Evolutionary conservation across 169 alveolate species (phyloP).

Genomic region (Plasmodium vinckei): DNA sequence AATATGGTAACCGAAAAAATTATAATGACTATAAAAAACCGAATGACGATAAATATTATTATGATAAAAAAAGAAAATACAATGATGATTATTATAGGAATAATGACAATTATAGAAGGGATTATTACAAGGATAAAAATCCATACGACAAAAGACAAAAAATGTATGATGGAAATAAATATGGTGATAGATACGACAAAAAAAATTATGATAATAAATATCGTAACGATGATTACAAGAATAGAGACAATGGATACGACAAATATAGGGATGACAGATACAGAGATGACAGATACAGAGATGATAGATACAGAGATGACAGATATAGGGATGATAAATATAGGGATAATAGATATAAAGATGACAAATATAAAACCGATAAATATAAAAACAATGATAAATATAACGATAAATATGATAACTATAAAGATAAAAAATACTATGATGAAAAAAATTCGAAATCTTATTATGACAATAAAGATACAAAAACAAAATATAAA

Average conservation of each 20-base stretch:
- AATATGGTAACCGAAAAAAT: conserved; percentile 4
- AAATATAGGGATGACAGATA: background rate
- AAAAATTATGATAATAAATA: conserved; percentile 16
- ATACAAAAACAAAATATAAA: conserved; percentile 22
- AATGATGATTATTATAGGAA: conserved; percentile 8
- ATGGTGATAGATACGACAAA: conserved; percentile 38
- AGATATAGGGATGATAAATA: conserved; percentile 25
- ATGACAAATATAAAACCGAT: background rate
- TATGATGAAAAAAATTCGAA: background rate
- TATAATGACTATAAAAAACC: background rate
- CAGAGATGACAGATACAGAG: background rate
- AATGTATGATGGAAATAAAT: conserved; percentile 15
- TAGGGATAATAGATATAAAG: background rate
- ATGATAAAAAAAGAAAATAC: conserved; percentile 47
- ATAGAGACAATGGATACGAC: background rate
- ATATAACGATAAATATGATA: conserved; percentile 14
- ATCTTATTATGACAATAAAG: conserved; percentile 2
- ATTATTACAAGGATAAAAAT: conserved; percentile 10
- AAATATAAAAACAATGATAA: conserved; percentile 3
- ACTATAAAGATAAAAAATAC: conserved; percentile 9
- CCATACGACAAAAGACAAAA: conserved; percentile 23
- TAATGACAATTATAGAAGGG: background rate
- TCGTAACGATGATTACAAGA: conserved; percentile 19
- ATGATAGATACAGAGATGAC: background rate
- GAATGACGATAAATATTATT: conserved; percentile 23